phyloP scores from a whole-genome alignment of 495 filamentous ascomycete genomes.

The Aspergillus homomorphus region DNA sequence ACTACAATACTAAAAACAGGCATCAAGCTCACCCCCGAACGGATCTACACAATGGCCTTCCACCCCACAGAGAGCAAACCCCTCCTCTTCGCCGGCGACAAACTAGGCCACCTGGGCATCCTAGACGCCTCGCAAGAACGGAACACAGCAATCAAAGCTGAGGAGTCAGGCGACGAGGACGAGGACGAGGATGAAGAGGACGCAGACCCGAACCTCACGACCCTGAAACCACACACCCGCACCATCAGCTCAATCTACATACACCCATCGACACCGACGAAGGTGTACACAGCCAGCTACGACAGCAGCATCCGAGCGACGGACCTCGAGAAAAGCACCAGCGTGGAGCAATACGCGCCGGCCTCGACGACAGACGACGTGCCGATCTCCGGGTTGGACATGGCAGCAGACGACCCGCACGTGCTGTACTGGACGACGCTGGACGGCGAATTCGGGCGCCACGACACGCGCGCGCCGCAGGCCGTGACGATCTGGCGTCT shows the following conservation, averaged over 20 bases:
- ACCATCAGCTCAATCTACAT: slow-evolving; percentile 85
- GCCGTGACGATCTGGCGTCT: slow-evolving; percentile 65
- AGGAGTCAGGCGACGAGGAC: slow-evolving; percentile 51
- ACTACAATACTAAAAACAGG: slow-evolving; percentile 41
- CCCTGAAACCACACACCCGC: slow-evolving; percentile 83
- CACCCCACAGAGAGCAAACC: slow-evolving; percentile 84
- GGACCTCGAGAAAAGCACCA: slow-evolving; percentile 74
- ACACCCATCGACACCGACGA: slow-evolving; percentile 61
- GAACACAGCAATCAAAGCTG: slow-evolving; percentile 27
- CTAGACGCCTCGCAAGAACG: slow-evolving; percentile 80
- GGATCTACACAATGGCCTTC: slow-evolving; percentile 84
- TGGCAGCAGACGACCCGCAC: slow-evolving; percentile 66
- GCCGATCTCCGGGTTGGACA: slow-evolving; percentile 77
- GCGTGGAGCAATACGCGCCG: slow-evolving; percentile 76
- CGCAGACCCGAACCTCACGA: slow-evolving; percentile 70
- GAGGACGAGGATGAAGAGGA: slow-evolving; percentile 63
- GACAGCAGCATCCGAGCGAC: slow-evolving; percentile 89
- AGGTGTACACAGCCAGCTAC: slow-evolving; percentile 83
- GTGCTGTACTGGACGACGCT: slow-evolving; percentile 84
- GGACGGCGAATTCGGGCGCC: slow-evolving; percentile 70
- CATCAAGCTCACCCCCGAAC: slow-evolving; percentile 89
- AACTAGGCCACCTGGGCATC: slow-evolving; percentile 89
- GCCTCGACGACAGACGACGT: slow-evolving; percentile 63
- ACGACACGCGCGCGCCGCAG: slow-evolving; percentile 61
- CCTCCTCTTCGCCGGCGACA: slow-evolving; percentile 93